Conservation (phyloP, 768 basidiomycete genomes). For the Austroboletus festivus region DNA sequence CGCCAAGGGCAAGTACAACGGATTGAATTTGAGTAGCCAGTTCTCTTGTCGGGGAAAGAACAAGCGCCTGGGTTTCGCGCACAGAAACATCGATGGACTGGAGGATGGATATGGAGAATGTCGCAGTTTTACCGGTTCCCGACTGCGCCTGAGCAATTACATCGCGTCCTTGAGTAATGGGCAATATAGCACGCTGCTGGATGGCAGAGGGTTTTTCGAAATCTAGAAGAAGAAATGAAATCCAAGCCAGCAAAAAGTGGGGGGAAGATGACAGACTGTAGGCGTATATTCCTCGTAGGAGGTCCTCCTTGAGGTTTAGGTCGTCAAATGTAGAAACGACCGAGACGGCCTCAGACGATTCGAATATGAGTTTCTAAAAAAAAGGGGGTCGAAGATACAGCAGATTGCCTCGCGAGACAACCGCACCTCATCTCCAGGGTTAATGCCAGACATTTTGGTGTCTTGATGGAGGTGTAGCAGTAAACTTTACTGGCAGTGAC, state of each 20-base stretch:
- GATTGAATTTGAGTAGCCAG: constrained; percentile 99
- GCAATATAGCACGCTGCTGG: constrained; percentile 96
- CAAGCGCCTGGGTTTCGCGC: constrained; percentile 93
- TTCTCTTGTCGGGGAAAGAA: constrained; percentile 97
- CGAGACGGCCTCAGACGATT: constrained; percentile 89
- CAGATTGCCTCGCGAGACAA: constrained; percentile 18
- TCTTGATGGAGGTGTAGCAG: constrained; percentile 32
- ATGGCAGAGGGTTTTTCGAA: constrained; percentile 99
- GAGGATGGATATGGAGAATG: constrained; percentile 96
- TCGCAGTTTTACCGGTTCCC: constrained; percentile 99
- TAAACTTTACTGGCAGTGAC: constrained; percentile 25
- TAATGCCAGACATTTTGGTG: constrained; percentile 75
- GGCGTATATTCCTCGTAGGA: constrained; percentile 95
- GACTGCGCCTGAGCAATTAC: constrained; percentile 99
- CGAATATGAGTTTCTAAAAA: constrained; percentile 84
- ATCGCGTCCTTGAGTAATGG: constrained; percentile 93
- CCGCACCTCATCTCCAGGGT: constrained; percentile 78
- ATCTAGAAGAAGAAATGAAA: constrained; percentile 41
- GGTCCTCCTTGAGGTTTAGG: constrained; percentile 89
- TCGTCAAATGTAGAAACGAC: constrained; percentile 90
- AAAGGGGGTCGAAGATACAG: neutral
- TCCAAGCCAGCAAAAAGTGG: neutral
- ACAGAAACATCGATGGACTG: constrained; percentile 96
- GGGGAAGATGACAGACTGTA: constrained; percentile 64
- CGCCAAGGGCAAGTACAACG: constrained; percentile 91